Percentiles rank a stretch among this genome's conserved stretches.
Conservation (phyloP, 495 filamentous ascomycete species). For the Opeltia flavorubescens region DNA sequence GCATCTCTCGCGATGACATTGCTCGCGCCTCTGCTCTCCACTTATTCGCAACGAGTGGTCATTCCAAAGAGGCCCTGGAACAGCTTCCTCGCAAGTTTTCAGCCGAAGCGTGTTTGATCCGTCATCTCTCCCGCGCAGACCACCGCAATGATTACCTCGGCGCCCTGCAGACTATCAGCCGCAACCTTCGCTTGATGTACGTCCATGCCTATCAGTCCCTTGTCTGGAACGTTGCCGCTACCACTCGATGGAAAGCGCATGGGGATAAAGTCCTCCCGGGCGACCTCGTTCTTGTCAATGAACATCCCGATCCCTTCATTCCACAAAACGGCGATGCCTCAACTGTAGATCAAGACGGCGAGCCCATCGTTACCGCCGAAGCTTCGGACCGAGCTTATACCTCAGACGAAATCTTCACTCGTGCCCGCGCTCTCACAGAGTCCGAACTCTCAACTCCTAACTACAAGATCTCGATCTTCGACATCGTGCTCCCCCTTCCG, state of each 20-base stretch:
- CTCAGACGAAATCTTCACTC: slow-evolving; percentile 48
- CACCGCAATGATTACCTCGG: slow-evolving; percentile 53
- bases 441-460: slow-evolving; percentile 68
- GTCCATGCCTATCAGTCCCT: slow-evolving; percentile 90
- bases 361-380: slow-evolving; percentile 46
- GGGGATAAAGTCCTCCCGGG: slow-evolving; percentile 63
- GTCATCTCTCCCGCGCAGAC: slow-evolving; percentile 40
- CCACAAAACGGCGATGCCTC: slow-evolving; percentile 16
- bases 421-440: slow-evolving; percentile 59
- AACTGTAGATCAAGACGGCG: slow-evolving; percentile 52
- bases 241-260: slow-evolving; percentile 61
- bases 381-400: slow-evolving; percentile 39
- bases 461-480: slow-evolving; percentile 54
- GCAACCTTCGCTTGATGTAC: slow-evolving; percentile 81
- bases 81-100: slow-evolving; percentile 67
- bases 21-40: slow-evolving; percentile 62
- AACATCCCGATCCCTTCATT: slow-evolving; percentile 32
- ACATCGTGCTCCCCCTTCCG: slow-evolving; percentile 87
- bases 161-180: slow-evolving; percentile 59
- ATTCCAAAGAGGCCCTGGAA: slow-evolving; percentile 41
- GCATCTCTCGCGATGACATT: slow-evolving; percentile 56
- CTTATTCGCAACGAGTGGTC: slow-evolving; percentile 46
- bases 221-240: slow-evolving; percentile 79
- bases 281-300: slow-evolving; percentile 64
- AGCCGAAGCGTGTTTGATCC: slow-evolving; percentile 65